phyloP scores from a whole-genome alignment of 2,329 filamentous ascomycete species.

The Hypoxylon rubiginosum region DNA sequence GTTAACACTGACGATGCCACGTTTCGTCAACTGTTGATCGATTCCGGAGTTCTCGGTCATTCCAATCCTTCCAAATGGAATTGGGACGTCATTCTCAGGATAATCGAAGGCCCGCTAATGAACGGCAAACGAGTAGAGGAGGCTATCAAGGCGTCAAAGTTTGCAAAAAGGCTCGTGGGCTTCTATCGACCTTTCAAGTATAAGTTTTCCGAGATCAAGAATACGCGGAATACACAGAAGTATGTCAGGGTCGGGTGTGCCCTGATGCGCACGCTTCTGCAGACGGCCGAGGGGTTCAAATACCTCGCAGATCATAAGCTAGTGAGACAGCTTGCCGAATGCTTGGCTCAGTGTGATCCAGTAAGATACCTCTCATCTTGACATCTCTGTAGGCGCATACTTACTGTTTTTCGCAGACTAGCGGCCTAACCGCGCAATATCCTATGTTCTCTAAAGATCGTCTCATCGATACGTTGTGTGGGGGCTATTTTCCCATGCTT shows the following conservation, averaged over 20 bases:
- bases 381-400: conserved; percentile 11
- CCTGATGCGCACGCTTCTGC: conserved; percentile 86
- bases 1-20: conserved; percentile 71
- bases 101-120: conserved; percentile 92
- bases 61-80: conserved; percentile 97
- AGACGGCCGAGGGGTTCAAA: conserved; percentile 85
- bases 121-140: conserved; percentile 94
- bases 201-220: conserved; percentile 90
- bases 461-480: conserved; percentile 87
- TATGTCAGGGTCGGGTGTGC: conserved; percentile 93
- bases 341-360: conserved; percentile 92
- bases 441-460: conserved; percentile 91
- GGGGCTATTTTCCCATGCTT: conserved; percentile 94
- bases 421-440: conserved; percentile 81
- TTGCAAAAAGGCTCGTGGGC: conserved; percentile 92
- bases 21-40: conserved; percentile 75
- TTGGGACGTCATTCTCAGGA: conserved; percentile 90
- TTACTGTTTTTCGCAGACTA: conserved; percentile 63
- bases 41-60: conserved; percentile 88
- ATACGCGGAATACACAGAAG: conserved; percentile 92
- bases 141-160: conserved; percentile 94
- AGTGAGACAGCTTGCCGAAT: conserved; percentile 93
- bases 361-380: conserved; percentile 59
- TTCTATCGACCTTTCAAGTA: conserved; percentile 98
- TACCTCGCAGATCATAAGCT: conserved; percentile 94